Evolutionary conservation across 805 yeast genomes (phyloP).

Genomic region (Sporopachydermia lactativora): DNA sequence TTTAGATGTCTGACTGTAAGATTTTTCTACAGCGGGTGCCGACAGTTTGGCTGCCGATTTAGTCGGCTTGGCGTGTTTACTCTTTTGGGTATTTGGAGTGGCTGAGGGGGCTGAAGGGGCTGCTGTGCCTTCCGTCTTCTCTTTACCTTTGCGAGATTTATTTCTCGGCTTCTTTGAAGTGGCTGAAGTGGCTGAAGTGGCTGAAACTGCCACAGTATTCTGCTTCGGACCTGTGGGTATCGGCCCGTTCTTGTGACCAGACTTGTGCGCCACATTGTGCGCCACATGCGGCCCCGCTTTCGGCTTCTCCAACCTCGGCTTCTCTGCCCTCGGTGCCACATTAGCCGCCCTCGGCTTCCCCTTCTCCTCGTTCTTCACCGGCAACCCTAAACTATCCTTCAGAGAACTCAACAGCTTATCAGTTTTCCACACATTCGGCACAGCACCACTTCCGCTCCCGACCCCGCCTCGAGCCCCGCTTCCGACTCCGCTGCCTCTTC

Average conservation of each 20-base stretch:
- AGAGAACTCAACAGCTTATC: conserved; percentile 32
- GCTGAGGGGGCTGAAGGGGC: neutral
- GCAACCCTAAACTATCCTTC: conserved; percentile 18
- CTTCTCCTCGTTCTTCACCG: conserved; percentile 7
- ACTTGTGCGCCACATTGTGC: neutral
- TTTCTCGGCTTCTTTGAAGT: conserved; percentile 18
- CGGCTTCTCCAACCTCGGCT: conserved; percentile 1
- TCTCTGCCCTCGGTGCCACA: conserved; percentile 2
- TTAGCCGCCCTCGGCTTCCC: conserved; percentile 6
- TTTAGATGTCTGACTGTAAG: conserved; percentile 1
- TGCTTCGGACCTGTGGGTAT: conserved; percentile 4
- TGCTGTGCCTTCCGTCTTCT: conserved; percentile 2
- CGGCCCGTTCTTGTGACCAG: too few relatives aligned
- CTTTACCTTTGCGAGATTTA: conserved; percentile 11
- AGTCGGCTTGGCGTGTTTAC: neutral
- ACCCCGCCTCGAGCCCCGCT: conserved; percentile 20
- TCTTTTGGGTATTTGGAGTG: neutral
- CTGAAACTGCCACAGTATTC: conserved; percentile 13
- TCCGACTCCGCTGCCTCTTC: conserved; percentile 8
- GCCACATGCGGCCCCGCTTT: neutral
- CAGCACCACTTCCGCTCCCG: conserved; percentile 14
- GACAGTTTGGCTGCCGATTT: too few relatives aligned
- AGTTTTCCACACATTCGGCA: conserved; percentile 13
- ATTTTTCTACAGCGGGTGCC: neutral
- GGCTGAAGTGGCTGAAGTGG: conserved; percentile 10